Base-by-base conservation (phyloP, 2,329 filamentous ascomycete genomes). In the Exserohilum turcica region DNA sequence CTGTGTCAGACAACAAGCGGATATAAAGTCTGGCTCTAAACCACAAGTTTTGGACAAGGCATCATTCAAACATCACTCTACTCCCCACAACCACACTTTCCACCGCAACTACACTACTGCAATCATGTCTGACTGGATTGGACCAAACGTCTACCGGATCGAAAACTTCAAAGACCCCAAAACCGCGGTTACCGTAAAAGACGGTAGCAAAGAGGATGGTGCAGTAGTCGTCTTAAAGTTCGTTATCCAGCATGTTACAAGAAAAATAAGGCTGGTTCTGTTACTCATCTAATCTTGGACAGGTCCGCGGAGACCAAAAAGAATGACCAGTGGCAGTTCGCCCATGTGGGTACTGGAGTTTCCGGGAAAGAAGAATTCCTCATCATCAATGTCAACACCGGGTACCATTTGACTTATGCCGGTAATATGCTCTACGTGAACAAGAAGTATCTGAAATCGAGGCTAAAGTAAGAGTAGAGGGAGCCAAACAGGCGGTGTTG, bases 51-150 rank as follows among this genome's bases (percentile, higher is more conserved):
- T 9, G 33, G 16, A 12, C n/a, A 16, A 9, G 13, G n/a, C 33
- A 36, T 36, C 33, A 36, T n/a, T 36, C 9, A 9, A 36, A 36
- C 33, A 36, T 16, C 33, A 15, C 12, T 36, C 33, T 18, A 36
- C n/a, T 3, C 33, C 33, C 16, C n/a, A 36, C 3, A 36, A 12
- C 6, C n/a, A 36, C 33, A 16, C 3, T 36, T 18, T 36, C 33
- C 33, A 36, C 4, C 33, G 33, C 33, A 36, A n/a, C n/a, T n/a
- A n/a, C n/a, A 9, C 33, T 36, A 36, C 36, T 38, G 36, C 36
- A 19, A 38, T 38, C 36, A 40, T 40, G 38, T 40, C 38, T 28
- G 38, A 40, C 38, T 40, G 38, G 38, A 29, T 40, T 29, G 38
- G 38, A 28, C 38, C 38, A 6, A 29, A 29, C 19, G 19, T 40